A percentile compares a stretch with the other conserved stretches of the same genome.
Conservation (phyloP, 371 early-diverging fungal genomes). For the Actinomortierella ambigua region DNA sequence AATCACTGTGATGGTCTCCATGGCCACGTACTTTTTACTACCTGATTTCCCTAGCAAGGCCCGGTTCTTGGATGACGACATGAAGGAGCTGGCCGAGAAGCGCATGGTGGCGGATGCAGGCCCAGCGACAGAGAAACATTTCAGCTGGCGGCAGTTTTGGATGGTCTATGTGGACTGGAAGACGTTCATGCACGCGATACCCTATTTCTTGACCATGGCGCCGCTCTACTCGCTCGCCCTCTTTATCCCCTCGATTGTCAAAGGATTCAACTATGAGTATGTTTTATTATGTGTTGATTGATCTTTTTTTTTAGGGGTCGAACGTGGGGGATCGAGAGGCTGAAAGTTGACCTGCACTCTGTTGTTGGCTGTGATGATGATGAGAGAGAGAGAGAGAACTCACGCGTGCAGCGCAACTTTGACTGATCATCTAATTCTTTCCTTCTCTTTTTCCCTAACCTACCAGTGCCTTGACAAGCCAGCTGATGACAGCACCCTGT, state of each 20-base stretch:
- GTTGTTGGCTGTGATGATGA: no score
- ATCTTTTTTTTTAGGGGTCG: no score
- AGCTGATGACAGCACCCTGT: conserved; percentile 58
- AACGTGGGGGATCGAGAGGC: no score
- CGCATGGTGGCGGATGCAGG: conserved; percentile 66
- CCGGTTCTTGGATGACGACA: conserved; percentile 60
- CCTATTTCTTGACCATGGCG: conserved; percentile 66
- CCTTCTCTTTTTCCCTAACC: conserved; percentile 6
- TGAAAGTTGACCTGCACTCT: no score
- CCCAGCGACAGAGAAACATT: conserved; percentile 59
- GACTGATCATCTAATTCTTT: neutral
- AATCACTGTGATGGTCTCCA: conserved; percentile 65
- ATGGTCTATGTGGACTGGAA: conserved; percentile 60
- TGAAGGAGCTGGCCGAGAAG: conserved; percentile 58
- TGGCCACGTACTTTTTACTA: conserved; percentile 62
- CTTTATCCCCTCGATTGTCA: conserved; percentile 77
- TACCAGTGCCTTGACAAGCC: conserved; percentile 47
- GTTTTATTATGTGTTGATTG: neutral
- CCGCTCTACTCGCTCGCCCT: conserved; percentile 69
- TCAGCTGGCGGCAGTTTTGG: conserved; percentile 63
- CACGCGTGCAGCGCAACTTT: no score
- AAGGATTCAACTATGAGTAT: conserved; percentile 45
- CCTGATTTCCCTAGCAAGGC: conserved; percentile 77
- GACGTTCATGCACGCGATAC: conserved; percentile 58
- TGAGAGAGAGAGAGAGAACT: no score